Evolutionary conservation across 1,139 yeast species (phyloP).

Genomic region (Debaryomyces singareniensis): DNA sequence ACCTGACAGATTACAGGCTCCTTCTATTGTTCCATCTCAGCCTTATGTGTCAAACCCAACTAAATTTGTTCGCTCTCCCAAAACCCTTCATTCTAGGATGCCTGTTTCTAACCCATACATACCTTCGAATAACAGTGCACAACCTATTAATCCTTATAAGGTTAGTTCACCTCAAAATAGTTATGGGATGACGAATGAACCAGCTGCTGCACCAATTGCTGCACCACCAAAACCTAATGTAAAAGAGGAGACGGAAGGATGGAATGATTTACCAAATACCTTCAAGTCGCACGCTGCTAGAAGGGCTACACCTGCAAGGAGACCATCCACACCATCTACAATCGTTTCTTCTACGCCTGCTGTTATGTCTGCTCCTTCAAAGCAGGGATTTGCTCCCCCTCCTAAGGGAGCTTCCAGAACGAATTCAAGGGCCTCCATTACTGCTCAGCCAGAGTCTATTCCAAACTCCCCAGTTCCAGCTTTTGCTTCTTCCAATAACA

Average conservation of each 20-base stretch:
- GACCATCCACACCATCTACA: slow-evolving; percentile 15
- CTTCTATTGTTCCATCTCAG: slow-evolving; percentile 1
- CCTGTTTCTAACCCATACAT: slow-evolving; percentile 21
- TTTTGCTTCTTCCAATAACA: slow-evolving; percentile 17
- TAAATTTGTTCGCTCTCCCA: background rate
- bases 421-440: slow-evolving; percentile 19
- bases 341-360: slow-evolving; percentile 15
- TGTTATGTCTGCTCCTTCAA: slow-evolving; percentile 6
- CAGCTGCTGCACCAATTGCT: slow-evolving; percentile 3
- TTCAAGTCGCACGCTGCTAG: slow-evolving; percentile 46
- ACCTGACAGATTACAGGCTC: slow-evolving; percentile 5
- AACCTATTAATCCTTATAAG: too few relatives aligned
- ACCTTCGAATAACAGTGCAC: slow-evolving; percentile 9
- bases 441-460: slow-evolving; percentile 8
- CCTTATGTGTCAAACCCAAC: background rate
- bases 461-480: slow-evolving; percentile 17
- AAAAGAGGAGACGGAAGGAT: slow-evolving; percentile 68
- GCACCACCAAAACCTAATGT: slow-evolving; percentile 27
- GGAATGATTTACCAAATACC: slow-evolving; percentile 88
- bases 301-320: slow-evolving; percentile 46
- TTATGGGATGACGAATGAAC: slow-evolving; percentile 22
- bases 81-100: slow-evolving; percentile 7
- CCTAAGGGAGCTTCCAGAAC: slow-evolving; percentile 29
- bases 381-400: slow-evolving; percentile 16
- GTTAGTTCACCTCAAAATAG: slow-evolving; percentile 7